Conservation (phyloP, 805 yeast genomes). For the Deakozyma indianensis region DNA sequence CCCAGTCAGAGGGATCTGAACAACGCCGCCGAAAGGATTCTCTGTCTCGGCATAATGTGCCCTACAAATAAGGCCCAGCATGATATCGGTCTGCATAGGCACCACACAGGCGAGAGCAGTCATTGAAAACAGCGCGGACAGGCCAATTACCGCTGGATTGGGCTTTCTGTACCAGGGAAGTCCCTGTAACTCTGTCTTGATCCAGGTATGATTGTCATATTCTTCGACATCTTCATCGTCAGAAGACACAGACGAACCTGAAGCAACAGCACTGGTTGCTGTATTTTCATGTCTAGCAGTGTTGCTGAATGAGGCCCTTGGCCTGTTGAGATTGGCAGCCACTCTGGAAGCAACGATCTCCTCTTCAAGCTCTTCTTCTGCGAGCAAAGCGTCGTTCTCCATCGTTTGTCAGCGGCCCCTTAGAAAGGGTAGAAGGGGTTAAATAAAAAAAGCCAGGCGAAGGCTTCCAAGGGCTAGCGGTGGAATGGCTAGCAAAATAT, state of each 20-base stretch:
- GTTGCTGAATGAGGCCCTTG: not conserved
- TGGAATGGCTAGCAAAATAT: no score
- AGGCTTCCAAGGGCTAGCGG: no score
- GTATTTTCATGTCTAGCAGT: no score
- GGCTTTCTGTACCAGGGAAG: not conserved
- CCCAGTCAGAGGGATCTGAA: not conserved
- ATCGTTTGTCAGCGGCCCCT: no score
- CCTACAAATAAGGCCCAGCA: conserved; percentile 12
- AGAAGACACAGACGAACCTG: no score
- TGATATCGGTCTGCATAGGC: conserved; percentile 7
- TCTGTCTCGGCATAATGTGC: conserved; percentile 5
- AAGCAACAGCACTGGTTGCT: no score
- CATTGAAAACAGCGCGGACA: not conserved
- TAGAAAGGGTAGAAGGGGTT: no score
- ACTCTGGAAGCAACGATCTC: not conserved
- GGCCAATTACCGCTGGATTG: not conserved
- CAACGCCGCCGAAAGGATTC: not conserved
- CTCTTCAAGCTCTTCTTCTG: not conserved
- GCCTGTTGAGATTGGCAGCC: not conserved
- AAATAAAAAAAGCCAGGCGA: no score
- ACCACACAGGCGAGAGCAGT: not conserved
- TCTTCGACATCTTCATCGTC: not conserved
- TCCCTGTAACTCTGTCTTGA: not conserved
- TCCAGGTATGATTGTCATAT: not conserved
- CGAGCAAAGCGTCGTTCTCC: not conserved